Base-by-base conservation (phyloP, 768 basidiomycete species). In the Lentinula sp. region DNA sequence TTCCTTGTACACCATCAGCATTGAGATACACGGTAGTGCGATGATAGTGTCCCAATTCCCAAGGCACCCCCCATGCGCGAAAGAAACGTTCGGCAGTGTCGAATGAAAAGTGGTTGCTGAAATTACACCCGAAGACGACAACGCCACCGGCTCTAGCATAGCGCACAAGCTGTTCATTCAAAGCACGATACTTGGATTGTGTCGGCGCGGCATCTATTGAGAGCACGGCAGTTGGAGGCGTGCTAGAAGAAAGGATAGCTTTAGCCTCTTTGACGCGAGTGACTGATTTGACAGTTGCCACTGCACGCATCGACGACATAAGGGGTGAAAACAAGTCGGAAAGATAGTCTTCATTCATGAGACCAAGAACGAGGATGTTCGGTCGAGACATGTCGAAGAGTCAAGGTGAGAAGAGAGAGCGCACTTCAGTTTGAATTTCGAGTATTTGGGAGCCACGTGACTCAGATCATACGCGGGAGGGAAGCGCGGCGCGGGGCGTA, bases 11-110 rank as follows among this genome's bases (percentile, higher is more conserved):
- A 13, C 49, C 20, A 43, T 39, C 28, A 10, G 7, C 16, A 23
- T 67, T 70, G 41, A 66, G 67, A 20, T 57, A 55, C 50, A 67
- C 62, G 1, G 70, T 70, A 8, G 66, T 70, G 39, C 70, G 64
- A 45, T 62, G 60, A 62, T 71, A 71, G 7, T 65, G 60, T 8
- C 70, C 71, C 2, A 49, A 46, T 36, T 60, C 60, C 71, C 71
- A 72, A 3, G 62, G 43, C 13, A 70, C 54, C 8, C 64, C 61
- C 68, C 68, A 68, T 3, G 28, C 39, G 37, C 48, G 35, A 32
- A 65, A 65, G 42, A 65, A 64, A 12, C 33, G 6, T 8, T 23
- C 3, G 7, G 60, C 63, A n/a, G 15, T 32, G 35, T 6, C n/a
- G 56, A 43, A 61, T 20, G 55, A 10, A 33, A 63, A 33, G 32